Conservation (phyloP, 148 eudicot genomes). For the Fagopyrum tataricum region DNA sequence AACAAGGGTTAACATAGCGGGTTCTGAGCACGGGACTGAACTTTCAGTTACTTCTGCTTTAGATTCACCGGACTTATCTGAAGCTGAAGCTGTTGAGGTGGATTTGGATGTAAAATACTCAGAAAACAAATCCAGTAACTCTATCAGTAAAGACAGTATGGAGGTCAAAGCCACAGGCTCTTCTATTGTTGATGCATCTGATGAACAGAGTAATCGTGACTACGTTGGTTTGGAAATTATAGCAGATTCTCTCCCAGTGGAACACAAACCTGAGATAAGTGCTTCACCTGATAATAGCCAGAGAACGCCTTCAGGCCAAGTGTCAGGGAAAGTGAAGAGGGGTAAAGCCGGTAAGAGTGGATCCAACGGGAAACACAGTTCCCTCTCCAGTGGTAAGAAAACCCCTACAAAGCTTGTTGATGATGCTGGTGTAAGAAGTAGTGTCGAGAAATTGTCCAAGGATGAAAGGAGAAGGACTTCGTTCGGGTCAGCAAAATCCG, state of each 20-base stretch:
- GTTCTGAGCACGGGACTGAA: constrained; percentile 88
- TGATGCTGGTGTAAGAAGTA: constrained; percentile 53
- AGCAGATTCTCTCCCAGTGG: constrained; percentile 24
- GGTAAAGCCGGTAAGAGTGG: constrained; percentile 42
- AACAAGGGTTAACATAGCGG: constrained; percentile 33
- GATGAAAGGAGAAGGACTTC: constrained; percentile 70
- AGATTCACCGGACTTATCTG: constrained; percentile 74
- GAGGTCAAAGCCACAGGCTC: constrained; percentile 28
- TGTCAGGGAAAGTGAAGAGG: constrained; percentile 52
- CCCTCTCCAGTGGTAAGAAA: constrained; percentile 49
- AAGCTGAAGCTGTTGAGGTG: constrained; percentile 31
- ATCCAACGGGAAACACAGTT: constrained; percentile 36
- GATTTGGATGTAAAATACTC: constrained; percentile 27
- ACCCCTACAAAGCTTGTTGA: constrained; percentile 28
- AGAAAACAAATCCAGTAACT: constrained; percentile 23
- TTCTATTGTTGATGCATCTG: constrained; percentile 3
- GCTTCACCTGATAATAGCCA: constrained; percentile 59
- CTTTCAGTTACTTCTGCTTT: constrained; percentile 82
- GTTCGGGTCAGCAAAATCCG: constrained; percentile 61
- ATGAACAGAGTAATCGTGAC: constrained; percentile 11
- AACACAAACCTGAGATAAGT: constrained; percentile 26
- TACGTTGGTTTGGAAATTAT: constrained; percentile 12
- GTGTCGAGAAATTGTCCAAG: constrained; percentile 51
- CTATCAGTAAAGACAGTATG: constrained; percentile 10
- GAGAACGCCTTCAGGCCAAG: constrained; percentile 70